Conservation (phyloP, 2,329 filamentous ascomycete species). For the Ophiostoma sp. region DNA sequence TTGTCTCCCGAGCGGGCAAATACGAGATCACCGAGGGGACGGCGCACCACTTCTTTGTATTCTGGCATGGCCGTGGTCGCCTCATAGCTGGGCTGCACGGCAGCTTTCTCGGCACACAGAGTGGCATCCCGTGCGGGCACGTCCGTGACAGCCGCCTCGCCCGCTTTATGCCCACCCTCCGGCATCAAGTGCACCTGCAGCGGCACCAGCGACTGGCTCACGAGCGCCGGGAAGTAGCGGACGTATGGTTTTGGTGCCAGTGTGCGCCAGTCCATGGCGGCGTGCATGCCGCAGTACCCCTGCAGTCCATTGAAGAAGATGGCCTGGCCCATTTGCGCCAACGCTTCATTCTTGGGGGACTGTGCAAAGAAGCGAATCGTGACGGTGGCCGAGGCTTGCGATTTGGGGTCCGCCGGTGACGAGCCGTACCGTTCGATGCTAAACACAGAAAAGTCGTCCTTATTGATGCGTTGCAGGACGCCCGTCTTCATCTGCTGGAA, state of each 20-base stretch:
- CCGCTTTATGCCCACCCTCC: not conserved
- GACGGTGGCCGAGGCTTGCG: constrained; percentile 43
- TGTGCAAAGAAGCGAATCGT: constrained; percentile 46
- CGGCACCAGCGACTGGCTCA: constrained; percentile 26
- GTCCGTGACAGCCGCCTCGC: not conserved
- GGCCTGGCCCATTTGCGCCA: constrained; percentile 9
- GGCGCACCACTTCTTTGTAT: constrained; percentile 17
- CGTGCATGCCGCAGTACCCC: constrained; percentile 39
- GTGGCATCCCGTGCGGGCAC: constrained; percentile 6
- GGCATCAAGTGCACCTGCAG: constrained; percentile 23
- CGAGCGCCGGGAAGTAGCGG: constrained; percentile 39
- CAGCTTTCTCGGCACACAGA: constrained; percentile 2
- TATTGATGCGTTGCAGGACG: constrained; percentile 34
- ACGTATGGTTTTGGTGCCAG: constrained; percentile 38
- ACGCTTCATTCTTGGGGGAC: constrained; percentile 33
- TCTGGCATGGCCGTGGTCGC: constrained; percentile 21
- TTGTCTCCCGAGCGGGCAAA: constrained; percentile 40
- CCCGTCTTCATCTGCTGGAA: constrained; percentile 35
- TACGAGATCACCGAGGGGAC: constrained; percentile 37
- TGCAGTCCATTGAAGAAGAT: constrained; percentile 25
- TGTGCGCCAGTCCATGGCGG: constrained; percentile 41
- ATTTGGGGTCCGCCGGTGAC: constrained; percentile 31
- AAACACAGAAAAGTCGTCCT: constrained; percentile 34
- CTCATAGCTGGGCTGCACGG: constrained; percentile 21
- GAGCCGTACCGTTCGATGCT: constrained; percentile 38